A percentile compares a stretch with the other conserved stretches of the same genome.
phyloP scores from a whole-genome alignment of 148 eudicot genomes.

The Silene conica region DNA sequence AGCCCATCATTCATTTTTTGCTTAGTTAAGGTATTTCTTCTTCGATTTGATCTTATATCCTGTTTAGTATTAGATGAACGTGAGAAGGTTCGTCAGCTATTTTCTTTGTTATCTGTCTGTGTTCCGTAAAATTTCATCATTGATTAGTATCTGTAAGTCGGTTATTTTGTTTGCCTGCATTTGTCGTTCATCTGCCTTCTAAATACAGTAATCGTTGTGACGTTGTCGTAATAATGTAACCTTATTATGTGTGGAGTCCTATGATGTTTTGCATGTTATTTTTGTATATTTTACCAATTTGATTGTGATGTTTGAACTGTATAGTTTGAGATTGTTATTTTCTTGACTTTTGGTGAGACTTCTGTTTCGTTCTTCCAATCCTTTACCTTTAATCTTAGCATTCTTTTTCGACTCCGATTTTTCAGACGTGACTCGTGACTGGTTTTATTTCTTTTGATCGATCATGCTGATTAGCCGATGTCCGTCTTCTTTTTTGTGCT shows the following conservation, averaged over 20 bases:
- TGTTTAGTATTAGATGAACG: too few relatives aligned
- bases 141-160: constrained; percentile 1
- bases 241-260: neutral
- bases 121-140: neutral
- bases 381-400: neutral
- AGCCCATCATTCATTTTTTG: neutral
- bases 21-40: constrained; percentile 13
- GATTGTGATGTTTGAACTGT: constrained; percentile 8
- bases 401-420: neutral
- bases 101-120: constrained; percentile 1
- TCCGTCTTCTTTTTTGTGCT: too few relatives aligned
- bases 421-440: neutral
- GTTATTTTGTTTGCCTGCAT: constrained; percentile 4
- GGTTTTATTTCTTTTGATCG: neutral
- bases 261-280: neutral
- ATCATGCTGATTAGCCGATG: neutral
- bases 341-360: neutral
- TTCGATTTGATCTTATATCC: constrained; percentile 1
- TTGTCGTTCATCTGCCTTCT: constrained; percentile 3
- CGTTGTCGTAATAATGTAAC: neutral
- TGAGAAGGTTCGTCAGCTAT: neutral
- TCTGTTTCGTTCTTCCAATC: neutral
- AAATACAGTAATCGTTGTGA: constrained; percentile 7
- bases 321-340: neutral
- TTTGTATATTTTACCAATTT: neutral